Conservation (phyloP, 1,139 yeast species). For the Diutina ranongensis region DNA sequence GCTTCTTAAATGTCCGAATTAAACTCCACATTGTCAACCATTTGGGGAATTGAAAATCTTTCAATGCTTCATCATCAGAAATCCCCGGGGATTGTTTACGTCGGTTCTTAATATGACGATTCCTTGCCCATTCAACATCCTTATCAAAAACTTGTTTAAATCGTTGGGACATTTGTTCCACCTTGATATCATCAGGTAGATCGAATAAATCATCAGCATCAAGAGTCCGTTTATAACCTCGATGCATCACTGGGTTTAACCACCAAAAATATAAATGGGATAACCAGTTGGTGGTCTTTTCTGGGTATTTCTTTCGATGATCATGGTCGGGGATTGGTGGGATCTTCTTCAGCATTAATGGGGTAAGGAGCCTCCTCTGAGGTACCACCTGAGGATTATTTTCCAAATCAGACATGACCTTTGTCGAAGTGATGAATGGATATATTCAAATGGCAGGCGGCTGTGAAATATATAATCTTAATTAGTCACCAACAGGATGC, state of each 20-base stretch:
- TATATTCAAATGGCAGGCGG: too few relatives aligned
- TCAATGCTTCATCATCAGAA: constrained; percentile 17
- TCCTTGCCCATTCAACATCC: constrained; percentile 9
- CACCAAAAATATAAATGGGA: constrained; percentile 35
- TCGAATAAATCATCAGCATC: constrained; percentile 51
- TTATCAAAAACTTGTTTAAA: constrained; percentile 21
- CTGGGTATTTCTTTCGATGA: constrained; percentile 30
- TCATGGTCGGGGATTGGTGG: constrained; percentile 44
- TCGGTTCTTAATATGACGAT: constrained; percentile 14
- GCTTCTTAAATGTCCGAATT: constrained; percentile 43
- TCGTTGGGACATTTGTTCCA: constrained; percentile 29
- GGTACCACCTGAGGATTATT: constrained; percentile 4
- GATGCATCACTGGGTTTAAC: constrained; percentile 35
- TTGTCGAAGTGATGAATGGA: background rate
- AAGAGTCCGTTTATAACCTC: constrained; percentile 59
- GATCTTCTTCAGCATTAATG: constrained; percentile 24
- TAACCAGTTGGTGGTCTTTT: background rate
- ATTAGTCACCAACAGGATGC: too few relatives aligned
- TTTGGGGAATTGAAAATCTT: constrained; percentile 16
- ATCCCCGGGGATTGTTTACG: constrained; percentile 15
- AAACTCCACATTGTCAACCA: constrained; percentile 23
- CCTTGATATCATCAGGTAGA: constrained; percentile 39
- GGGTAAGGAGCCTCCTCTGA: constrained; percentile 22
- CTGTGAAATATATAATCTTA: too few relatives aligned
- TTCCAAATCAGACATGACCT: background rate